phyloP scores from a whole-genome alignment of 768 basidiomycete species.

The Suillus americanus region DNA sequence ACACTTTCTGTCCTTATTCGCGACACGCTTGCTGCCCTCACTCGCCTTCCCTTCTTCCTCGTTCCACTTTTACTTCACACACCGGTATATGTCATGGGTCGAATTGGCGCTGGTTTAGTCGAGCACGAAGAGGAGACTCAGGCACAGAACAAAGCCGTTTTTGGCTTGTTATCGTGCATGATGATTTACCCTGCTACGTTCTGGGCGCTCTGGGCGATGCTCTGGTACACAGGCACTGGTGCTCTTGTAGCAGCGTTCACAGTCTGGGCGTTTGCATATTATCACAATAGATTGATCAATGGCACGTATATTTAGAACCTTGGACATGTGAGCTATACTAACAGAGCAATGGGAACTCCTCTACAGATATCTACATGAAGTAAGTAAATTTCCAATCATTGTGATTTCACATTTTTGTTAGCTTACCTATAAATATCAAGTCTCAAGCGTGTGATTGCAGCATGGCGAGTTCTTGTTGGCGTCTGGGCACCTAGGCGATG shows the following conservation, averaged over 20 bases:
- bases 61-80: slow-evolving; percentile 81
- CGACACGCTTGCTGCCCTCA: slow-evolving; percentile 67
- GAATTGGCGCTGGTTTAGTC: slow-evolving; percentile 69
- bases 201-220: slow-evolving; percentile 80
- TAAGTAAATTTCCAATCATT: slow-evolving; percentile 34
- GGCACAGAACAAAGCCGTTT: slow-evolving; percentile 95
- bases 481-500: slow-evolving; percentile 86
- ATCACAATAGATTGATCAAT: slow-evolving; percentile 86
- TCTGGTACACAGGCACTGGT: slow-evolving; percentile 74
- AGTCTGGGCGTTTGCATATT: slow-evolving; percentile 78
- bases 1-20: slow-evolving; percentile 78
- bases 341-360: neutral
- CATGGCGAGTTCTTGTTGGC: slow-evolving; percentile 97
- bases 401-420: neutral
- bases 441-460: slow-evolving; percentile 81
- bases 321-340: neutral
- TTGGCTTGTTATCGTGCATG: slow-evolving; percentile 74
- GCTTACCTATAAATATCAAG: slow-evolving; percentile 35
- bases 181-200: slow-evolving; percentile 83
- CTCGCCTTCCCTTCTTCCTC: slow-evolving; percentile 86
- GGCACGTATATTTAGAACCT: slow-evolving; percentile 44
- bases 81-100: slow-evolving; percentile 83
- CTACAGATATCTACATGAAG: slow-evolving; percentile 74
- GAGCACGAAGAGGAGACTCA: slow-evolving; percentile 91
- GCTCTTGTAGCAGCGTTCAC: slow-evolving; percentile 66